Percentiles rank a stretch among this genome's conserved stretches.
phyloP scores from a whole-genome alignment of 2,329 filamentous ascomycete species.

The Aspergillus neoniger region DNA sequence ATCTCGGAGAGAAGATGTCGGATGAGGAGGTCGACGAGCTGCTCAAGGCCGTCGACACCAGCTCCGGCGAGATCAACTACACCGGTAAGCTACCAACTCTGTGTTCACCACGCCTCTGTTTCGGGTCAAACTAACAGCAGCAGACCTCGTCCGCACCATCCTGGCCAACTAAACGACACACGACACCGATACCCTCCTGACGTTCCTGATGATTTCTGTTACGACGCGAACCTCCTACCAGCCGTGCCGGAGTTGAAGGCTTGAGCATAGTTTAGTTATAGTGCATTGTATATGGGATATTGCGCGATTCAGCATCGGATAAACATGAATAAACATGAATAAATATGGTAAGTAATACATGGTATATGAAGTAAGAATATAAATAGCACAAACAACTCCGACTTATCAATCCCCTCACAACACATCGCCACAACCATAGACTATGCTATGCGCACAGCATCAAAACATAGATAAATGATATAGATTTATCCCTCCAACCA shows the following conservation, averaged over 20 bases:
- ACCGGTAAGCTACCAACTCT: constrained; percentile 64
- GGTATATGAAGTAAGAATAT: not conserved
- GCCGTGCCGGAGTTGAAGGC: constrained; percentile 6
- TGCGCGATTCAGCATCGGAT: constrained; percentile 4
- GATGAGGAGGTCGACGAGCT: constrained; percentile 99
- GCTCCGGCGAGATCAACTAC: constrained; percentile 96
- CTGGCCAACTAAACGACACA: constrained; percentile 69
- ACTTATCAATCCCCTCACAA: too few species aligned
- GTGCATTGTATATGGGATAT: constrained; percentile 6
- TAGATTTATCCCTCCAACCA: constrained; percentile 26
- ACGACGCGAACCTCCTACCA: constrained; percentile 12
- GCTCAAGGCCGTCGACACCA: constrained; percentile 96
- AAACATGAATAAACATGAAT: not conserved
- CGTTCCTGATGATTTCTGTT: constrained; percentile 24
- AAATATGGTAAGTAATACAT: not conserved
- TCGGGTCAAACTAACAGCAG: not conserved
- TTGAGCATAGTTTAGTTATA: constrained; percentile 13
- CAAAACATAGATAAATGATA: too few species aligned
- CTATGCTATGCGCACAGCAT: too few species aligned
- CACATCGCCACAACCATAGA: too few species aligned
- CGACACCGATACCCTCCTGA: constrained; percentile 33
- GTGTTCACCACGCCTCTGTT: too few species aligned
- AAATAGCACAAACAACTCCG: not conserved
- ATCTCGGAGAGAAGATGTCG: constrained; percentile 98
- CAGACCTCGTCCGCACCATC: constrained; percentile 82